Conservation (phyloP, 2,329 filamentous ascomycete genomes). For the Fusarium chuoi region DNA sequence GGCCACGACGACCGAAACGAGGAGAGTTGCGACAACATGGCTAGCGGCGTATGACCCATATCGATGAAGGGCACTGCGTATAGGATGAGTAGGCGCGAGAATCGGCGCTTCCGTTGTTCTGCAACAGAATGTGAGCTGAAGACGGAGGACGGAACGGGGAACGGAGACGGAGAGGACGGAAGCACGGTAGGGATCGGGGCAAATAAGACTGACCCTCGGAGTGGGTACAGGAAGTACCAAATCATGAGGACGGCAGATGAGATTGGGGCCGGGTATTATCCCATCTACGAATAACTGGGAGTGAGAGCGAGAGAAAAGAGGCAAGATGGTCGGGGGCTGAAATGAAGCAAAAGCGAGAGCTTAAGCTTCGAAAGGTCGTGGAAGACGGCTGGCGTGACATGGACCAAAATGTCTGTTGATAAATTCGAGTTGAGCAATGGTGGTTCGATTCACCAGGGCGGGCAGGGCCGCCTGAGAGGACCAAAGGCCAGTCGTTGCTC, state of each 20-base stretch:
- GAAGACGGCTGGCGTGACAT: conserved; percentile 39
- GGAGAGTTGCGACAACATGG: conserved; percentile 78
- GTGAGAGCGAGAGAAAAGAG: conserved; percentile 8
- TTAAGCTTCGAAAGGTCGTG: conserved; percentile 22
- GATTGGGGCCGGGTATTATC: conserved; percentile 28
- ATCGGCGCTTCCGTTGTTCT: conserved; percentile 80
- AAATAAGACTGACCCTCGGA: conserved; percentile 72
- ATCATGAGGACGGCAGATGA: conserved; percentile 63
- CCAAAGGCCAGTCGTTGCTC: conserved; percentile 30
- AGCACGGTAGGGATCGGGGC: conserved; percentile 14
- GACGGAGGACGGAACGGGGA: conserved; percentile 14
- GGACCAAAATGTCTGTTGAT: conserved; percentile 29
- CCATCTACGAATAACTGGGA: conserved; percentile 35
- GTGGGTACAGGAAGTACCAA: conserved; percentile 81
- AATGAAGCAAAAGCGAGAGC: conserved; percentile 15
- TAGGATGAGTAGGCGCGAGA: conserved; percentile 71
- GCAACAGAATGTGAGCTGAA: conserved; percentile 34
- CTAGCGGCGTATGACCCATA: conserved; percentile 77
- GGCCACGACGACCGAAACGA: conserved; percentile 78
- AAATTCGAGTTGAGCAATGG: conserved; percentile 10
- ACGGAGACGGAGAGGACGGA: conserved; percentile 24
- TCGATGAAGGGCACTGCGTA: conserved; percentile 72
- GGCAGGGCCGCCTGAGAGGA: conserved; percentile 31
- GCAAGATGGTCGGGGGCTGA: conserved; percentile 4
- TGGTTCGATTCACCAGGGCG: conserved; percentile 38